Base-by-base conservation (phyloP, 2,329 filamentous ascomycete genomes). In the Xylaria sp. region DNA sequence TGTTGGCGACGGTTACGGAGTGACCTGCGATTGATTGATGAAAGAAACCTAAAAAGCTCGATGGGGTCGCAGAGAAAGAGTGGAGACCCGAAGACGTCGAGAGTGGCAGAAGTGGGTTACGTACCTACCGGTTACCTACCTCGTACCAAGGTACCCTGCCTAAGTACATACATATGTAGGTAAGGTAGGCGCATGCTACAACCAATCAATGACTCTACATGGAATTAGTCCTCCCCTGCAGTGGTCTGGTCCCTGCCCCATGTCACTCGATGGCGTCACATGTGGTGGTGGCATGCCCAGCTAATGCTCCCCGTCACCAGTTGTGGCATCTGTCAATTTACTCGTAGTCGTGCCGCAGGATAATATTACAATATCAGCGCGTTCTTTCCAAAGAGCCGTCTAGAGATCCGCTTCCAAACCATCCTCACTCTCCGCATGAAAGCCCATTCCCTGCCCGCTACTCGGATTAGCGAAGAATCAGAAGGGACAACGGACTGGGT, bases 11-110 rank as follows among this genome's bases (percentile, higher is more conserved):
- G 12, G 15, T 52, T 18, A 10, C 25, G 13, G 25, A 52, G 18
- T 13, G 8, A 8, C 25, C 23, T 10, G 20, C 3, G 20, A 25
- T 50, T 6, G 31, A 28, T 46, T 46, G 15, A n/a, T 46, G 41
- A 46, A 46, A 46, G 41, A 46, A 46, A 46, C 18, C 41, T 15
- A 46, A 46, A 46, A 18, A 52, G 18, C 37, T 56, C 28, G 60
- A 55, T 12, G 25, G 31, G 3, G 28, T 13, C n/a, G 15, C 6
- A 64, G 28, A 58, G 54, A 51, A 57, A 64, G 41, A 64, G 44
- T 64, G 62, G 62, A n/a, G 52, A 25, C 52, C 41, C 10, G 15
- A 7, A 7, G 15, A 18, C 3, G 41, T 18, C 4, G 3, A n/a
- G 41, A n/a, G 13, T 18, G 41, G 34, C 4, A 1, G 8, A 18